phyloP scores from a whole-genome alignment of 768 basidiomycete species.

The Lactarius evosmus region DNA sequence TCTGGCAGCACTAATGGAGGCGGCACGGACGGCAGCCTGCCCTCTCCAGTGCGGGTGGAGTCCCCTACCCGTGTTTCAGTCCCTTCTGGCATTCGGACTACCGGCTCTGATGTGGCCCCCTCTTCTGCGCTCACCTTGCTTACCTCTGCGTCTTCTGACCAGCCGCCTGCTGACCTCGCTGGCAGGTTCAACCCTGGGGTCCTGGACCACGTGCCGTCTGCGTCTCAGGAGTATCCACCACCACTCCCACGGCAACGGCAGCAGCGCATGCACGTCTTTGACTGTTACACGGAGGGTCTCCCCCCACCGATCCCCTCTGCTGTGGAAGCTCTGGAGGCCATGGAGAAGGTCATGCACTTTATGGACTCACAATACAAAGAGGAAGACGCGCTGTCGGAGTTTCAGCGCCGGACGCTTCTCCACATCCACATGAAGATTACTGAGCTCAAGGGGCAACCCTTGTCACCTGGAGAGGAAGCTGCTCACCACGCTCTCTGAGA shows the following conservation, averaged over 20 bases:
- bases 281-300: slow-evolving; percentile 17
- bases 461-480: slow-evolving; percentile 17
- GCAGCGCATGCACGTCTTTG: slow-evolving; percentile 27
- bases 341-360: slow-evolving; percentile 53
- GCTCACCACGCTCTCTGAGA: slow-evolving; percentile 20
- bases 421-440: slow-evolving; percentile 37
- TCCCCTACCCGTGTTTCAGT: slow-evolving; percentile 15
- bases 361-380: slow-evolving; percentile 46
- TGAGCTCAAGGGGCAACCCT: slow-evolving; percentile 21
- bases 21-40: slow-evolving; percentile 21
- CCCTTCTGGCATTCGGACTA: slow-evolving; percentile 21
- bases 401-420: slow-evolving; percentile 51
- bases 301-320: slow-evolving; percentile 36
- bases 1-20: slow-evolving; percentile 18
- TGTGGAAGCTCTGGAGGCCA: slow-evolving; percentile 51
- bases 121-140: slow-evolving; percentile 23
- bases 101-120: slow-evolving; percentile 17
- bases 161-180: slow-evolving; percentile 19
- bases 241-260: slow-evolving; percentile 20
- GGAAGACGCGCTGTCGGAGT: slow-evolving; percentile 42
- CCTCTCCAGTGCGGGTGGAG: slow-evolving; percentile 17
- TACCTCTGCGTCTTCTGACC: slow-evolving; percentile 23
- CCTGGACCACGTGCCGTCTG: slow-evolving; percentile 23
- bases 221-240: slow-evolving; percentile 18
- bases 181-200: slow-evolving; percentile 19